Conservation (phyloP, 768 basidiomycete species). For the Galerina marginata region DNA sequence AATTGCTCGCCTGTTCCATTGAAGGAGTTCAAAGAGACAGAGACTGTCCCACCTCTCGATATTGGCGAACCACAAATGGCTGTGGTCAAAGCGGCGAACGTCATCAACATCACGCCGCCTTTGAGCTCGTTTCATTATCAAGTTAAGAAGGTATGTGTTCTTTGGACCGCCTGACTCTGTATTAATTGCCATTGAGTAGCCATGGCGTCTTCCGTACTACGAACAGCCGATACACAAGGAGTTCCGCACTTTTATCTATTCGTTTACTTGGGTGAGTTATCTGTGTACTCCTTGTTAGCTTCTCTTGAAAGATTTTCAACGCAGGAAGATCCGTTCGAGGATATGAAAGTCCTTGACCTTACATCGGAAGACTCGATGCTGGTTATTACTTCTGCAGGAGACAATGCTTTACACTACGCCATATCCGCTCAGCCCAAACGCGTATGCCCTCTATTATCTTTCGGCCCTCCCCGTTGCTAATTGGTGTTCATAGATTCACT, state of each 20-base stretch:
- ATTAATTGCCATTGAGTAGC: constrained; percentile 29
- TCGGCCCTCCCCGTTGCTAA: constrained; percentile 2
- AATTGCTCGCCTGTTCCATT: constrained; percentile 49
- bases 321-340: constrained; percentile 77
- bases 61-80: background rate
- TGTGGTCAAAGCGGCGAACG: constrained; percentile 15
- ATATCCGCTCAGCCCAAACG: constrained; percentile 63
- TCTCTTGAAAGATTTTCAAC: background rate
- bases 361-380: constrained; percentile 68
- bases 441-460: constrained; percentile 32
- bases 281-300: background rate
- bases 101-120: constrained; percentile 57
- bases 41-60: background rate
- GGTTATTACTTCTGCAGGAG: constrained; percentile 79
- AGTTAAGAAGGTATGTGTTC: constrained; percentile 44
- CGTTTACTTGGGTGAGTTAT: constrained; percentile 60
- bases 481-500: constrained; percentile 52
- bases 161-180: background rate
- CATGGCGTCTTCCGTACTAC: constrained; percentile 75
- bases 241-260: constrained; percentile 66
- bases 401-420: constrained; percentile 82
- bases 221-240: constrained; percentile 73
- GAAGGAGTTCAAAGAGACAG: constrained; percentile 36
- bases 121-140: constrained; percentile 71
- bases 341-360: constrained; percentile 67